Evolutionary conservation across 2,329 filamentous ascomycete species (phyloP).

Genomic region (Colletotrichum coccodes): DNA sequence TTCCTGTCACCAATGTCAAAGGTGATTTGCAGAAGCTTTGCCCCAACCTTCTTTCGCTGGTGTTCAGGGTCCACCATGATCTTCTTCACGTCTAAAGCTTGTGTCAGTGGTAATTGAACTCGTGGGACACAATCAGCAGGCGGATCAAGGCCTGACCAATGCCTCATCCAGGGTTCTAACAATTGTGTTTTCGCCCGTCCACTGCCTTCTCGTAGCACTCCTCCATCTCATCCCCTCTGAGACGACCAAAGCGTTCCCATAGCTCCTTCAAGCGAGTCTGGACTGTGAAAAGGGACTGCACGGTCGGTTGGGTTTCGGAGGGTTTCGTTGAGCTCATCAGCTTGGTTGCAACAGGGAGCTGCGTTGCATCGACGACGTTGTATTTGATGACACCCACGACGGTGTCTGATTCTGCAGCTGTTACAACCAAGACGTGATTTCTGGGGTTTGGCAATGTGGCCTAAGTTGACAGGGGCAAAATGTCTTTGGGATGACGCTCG

Average conservation of each 20-base stretch:
- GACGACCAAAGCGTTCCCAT: conserved; percentile 35
- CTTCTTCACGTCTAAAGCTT: conserved; percentile 33
- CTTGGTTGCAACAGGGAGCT: not conserved
- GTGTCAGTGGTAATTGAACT: not conserved
- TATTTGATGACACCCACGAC: conserved; percentile 33
- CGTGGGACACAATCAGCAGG: no score
- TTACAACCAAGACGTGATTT: conserved; percentile 29
- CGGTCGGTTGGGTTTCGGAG: not conserved
- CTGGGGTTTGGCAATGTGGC: conserved; percentile 3
- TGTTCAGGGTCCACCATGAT: conserved; percentile 37
- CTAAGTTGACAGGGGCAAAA: conserved; percentile 17
- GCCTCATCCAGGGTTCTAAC: conserved; percentile 25
- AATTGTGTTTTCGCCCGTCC: conserved; percentile 32
- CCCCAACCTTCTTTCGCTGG: conserved; percentile 35
- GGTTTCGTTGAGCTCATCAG: not conserved
- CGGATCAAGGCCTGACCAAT: not conserved
- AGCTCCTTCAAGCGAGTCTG: conserved; percentile 35
- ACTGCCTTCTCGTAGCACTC: conserved; percentile 31
- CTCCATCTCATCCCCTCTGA: conserved; percentile 35
- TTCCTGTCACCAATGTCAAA: conserved; percentile 23
- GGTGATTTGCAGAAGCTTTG: conserved; percentile 27
- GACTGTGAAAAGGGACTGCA: conserved; percentile 25
- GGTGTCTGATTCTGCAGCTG: not conserved
- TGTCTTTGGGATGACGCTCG: conserved; percentile 23
- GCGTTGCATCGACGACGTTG: conserved; percentile 19